Base-by-base conservation (phyloP, 164 flowering plant genomes). In the Nymphaea thermarum region DNA sequence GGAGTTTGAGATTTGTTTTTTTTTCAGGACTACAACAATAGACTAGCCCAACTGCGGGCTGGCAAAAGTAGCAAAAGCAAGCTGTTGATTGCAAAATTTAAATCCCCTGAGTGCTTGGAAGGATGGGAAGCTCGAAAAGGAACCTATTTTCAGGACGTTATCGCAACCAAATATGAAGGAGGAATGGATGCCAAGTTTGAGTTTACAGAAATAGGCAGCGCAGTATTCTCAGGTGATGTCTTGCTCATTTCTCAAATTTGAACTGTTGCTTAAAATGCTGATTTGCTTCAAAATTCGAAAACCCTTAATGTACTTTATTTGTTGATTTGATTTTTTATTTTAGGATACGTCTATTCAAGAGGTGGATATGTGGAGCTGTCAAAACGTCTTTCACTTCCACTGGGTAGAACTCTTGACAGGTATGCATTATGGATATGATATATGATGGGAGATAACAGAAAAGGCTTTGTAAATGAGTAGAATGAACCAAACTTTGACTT, bases 1-100 rank as follows among this genome's bases (percentile, higher is more conserved):
- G 60, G 12, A 10, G 16, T 55, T 55, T 55, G 60, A 55, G 16
- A 55, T 1, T 61, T n/a, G 12, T 72, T 17, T 15, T 17, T 67
- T 68, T 43, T 77, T 53, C 79, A 94, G 98, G 99, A 94, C 77
- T 87, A 89, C 79, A 94, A 90, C 81, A 87, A 94, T 70, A 76
- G 76, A 70, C 76, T 91, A 64, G 99, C 99, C 10, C 97, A 91
- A 73, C 67, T 86, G 36, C 80, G 99, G 66, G 99, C 99, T 43
- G 97, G 97, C 18, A 91, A 83, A 78, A 94, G 99, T 78, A 94
- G 97, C 81, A 91, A 94, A 77, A 91, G 93, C 85, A 94, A 94
- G 85, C 95, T 94, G 72, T 76, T 87, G 67, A 77, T 91, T 64
- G 88, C 97, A 14, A 94, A 94, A 74, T 94, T 94, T 79, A 94